Evolutionary conservation across 768 basidiomycete genomes (phyloP), one percentile per base, ranked within the genome.

Genomic region (Phallus indusiatus): DNA sequence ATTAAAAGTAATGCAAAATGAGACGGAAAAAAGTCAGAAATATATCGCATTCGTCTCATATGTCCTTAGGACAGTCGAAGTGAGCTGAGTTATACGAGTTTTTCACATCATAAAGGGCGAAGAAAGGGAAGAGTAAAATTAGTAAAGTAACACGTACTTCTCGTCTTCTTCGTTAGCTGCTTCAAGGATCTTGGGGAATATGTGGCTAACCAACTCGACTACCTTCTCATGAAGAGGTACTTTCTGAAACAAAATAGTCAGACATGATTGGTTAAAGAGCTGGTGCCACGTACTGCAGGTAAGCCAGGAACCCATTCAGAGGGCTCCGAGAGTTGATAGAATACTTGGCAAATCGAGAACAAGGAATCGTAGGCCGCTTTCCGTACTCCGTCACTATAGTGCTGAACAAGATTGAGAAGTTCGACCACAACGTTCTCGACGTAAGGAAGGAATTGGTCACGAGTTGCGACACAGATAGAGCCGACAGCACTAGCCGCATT

Each of bases 331-430:
- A 98, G 77, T 46, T 93, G 90, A 71, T 97, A 90, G 78, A 94
- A 94, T 1, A 89, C 91, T 69, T 89, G 81, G 63, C 96, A 81
- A 68, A 94, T 86, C 67, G 90, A 85, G 64, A 98, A 80, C 54
- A 98, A 76, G 10, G 92, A 90, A 53, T 91, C 86, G 5, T 88
- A 85, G 21, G 94, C 86, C 50, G 88, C 84, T 78, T 98, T 98
- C 67, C 96, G 79, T 73, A 99, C 96, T 33, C 95, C 96, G 70
- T 98, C 95, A 71, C 97, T 97, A 73, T 93, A 95, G 75, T 99
- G 95, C 14, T 83, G 75, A 24, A 98, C 77, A 47, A 94, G 80
- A 12, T 77, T 75, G 67, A 91, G 78, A 54, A 99, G 83, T 66
- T 88, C 86, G 54, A 91, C 74, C 50, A 89, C 83, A 65, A 81